Evolutionary conservation across 768 basidiomycete genomes (phyloP), one percentile per base, ranked within the genome.

Genomic region (Rhodotorula taiwanensis): DNA sequence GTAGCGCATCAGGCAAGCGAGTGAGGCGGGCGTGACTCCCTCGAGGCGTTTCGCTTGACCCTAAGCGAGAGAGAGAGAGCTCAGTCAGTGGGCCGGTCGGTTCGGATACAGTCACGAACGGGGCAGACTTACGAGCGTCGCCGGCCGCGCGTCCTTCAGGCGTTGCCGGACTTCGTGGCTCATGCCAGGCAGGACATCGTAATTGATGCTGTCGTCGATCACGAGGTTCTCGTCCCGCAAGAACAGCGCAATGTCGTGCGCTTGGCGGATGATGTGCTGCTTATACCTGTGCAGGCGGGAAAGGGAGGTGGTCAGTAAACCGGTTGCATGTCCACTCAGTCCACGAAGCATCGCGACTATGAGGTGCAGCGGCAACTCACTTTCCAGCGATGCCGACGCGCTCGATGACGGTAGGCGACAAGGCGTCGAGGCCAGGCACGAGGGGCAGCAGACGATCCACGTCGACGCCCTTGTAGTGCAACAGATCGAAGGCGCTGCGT

Each of bases 31-130:
- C 5, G 91, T 94, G 82, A 93, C 88, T 13, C 91, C 91, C 73
- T 93, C 90, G 83, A 93, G 90, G 31, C 90, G 79, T 75, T 90
- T 91, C 21, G 87, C 91, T 6, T 87, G 86, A n/a, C 90, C 90
- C 89, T 30, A 30, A 43, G 39, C 10, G 27, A 4, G 27, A 28
- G 25, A 18, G 60, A 18, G 15, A 15, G 15, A 10, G 25, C 44
- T 55, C 30, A 55, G 39, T 16, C 5, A 8, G 2, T n/a, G 16
- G 1, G 15, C 4, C 5, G 9, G 27, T 21, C 3, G 1, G 9
- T 2, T n/a, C n/a, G n/a, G n/a, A n/a, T n/a, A n/a, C n/a, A 34
- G 30, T 45, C 31, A 25, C 28, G 42, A 25, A 55, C 44, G 43
- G 31, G 18, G 16, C 15, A 16, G 16, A 30, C 79, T 68, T 69